Conservation (phyloP, 768 basidiomycete species). For the Coprinopsis marcescibilis region DNA sequence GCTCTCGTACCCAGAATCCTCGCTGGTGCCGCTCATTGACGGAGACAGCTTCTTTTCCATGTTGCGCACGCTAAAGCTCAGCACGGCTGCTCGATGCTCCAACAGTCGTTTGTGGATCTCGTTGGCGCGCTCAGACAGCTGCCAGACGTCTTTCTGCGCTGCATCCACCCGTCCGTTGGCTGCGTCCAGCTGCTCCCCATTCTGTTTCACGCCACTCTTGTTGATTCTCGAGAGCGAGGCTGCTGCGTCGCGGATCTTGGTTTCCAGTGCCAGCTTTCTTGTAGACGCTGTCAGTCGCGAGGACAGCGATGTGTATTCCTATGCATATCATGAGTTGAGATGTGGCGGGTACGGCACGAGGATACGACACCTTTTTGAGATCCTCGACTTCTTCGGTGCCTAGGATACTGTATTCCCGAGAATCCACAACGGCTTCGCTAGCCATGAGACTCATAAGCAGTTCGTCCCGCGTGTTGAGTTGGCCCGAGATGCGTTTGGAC, state of each 20-base stretch:
- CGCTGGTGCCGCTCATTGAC: slow-evolving; percentile 27
- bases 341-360: not conserved
- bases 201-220: slow-evolving; percentile 57
- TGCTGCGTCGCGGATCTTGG: slow-evolving; percentile 85
- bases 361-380: slow-evolving; percentile 37
- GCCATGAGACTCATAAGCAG: slow-evolving; percentile 85
- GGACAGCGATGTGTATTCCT: slow-evolving; percentile 74
- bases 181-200: slow-evolving; percentile 63
- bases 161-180: slow-evolving; percentile 69
- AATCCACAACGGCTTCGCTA: slow-evolving; percentile 92
- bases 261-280: slow-evolving; percentile 75
- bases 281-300: slow-evolving; percentile 60
- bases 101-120: slow-evolving; percentile 62
- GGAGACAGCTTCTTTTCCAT: slow-evolving; percentile 52
- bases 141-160: slow-evolving; percentile 67
- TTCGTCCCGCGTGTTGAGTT: slow-evolving; percentile 67
- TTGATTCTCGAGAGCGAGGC: slow-evolving; percentile 68
- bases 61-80: slow-evolving; percentile 62
- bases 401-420: slow-evolving; percentile 73
- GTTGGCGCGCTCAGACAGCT: slow-evolving; percentile 55
- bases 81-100: slow-evolving; percentile 80
- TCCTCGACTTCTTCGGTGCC: slow-evolving; percentile 47
- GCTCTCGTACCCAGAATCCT: slow-evolving; percentile 51
- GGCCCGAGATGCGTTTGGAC: slow-evolving; percentile 39
- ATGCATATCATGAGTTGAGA: slow-evolving; percentile 10